Conservation (phyloP, 345 rosid species). For the Reutealis trisperma region DNA sequence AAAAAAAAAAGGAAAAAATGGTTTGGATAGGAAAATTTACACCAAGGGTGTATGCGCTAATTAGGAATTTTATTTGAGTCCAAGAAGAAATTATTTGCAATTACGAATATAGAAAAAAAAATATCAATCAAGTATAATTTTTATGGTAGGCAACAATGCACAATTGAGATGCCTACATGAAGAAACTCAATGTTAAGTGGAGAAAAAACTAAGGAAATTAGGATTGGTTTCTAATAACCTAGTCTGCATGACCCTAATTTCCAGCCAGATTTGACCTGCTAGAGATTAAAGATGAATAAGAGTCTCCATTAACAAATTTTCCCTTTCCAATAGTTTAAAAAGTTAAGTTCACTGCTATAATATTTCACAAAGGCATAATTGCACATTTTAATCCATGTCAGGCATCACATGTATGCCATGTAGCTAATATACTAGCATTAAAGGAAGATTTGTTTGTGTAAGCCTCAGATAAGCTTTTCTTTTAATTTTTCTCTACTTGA, state of each 20-base stretch:
- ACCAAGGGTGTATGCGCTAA: neutral
- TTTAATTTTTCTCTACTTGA: neutral
- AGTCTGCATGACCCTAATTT: neutral
- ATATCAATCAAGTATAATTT: neutral
- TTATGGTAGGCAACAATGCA: neutral
- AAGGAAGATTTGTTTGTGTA: neutral
- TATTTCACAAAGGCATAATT: neutral
- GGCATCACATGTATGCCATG: neutral
- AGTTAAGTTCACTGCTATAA: neutral
- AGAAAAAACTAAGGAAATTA: too few relatives aligned
- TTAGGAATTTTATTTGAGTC: neutral
- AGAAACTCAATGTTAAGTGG: neutral
- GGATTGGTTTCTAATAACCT: too few relatives aligned
- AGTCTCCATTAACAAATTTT: neutral
- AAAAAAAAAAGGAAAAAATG: neutral
- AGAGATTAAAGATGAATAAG: neutral
- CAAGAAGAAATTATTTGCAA: neutral
- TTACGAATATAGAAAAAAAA: neutral
- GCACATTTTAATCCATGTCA: neutral
- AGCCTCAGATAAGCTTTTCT: neutral
- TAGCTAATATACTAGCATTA: neutral
- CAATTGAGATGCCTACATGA: neutral
- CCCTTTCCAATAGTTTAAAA: neutral
- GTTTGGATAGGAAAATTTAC: neutral
- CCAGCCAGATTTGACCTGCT: neutral